Percentiles rank a stretch among this genome's conserved stretches.
These are phyloP conservation scores for Mortierella alpina DNA, from an alignment of 192 early-diverging fungal genomes.

Conservation along the genomic window DNA sequence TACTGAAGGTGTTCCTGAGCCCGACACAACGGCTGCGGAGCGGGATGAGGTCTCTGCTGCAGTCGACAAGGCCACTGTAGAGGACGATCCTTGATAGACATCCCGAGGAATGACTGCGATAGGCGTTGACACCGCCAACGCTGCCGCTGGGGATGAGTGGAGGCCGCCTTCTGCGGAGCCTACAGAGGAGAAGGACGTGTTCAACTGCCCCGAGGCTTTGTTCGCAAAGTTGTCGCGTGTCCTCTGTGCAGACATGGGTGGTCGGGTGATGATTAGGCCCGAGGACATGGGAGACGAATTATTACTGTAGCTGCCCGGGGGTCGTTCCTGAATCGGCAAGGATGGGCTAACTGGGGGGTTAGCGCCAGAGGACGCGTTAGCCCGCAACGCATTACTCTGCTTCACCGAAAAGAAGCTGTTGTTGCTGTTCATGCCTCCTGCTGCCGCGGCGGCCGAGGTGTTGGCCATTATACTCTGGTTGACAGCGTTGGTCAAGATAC, in stretches of 20 bases:
- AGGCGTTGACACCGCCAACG: neutral
- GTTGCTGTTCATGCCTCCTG: conserved; percentile 34
- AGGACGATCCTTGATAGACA: conserved; percentile 1
- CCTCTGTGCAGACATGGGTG: conserved; percentile 41
- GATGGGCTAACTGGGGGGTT: conserved; percentile 5
- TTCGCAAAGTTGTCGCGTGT: conserved; percentile 13
- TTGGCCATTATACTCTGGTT: conserved; percentile 18
- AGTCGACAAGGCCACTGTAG: conserved; percentile 3
- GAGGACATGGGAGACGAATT: conserved; percentile 18
- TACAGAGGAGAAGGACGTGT: conserved; percentile 37
- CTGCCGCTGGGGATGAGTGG: neutral
- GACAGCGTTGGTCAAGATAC: conserved; percentile 39
- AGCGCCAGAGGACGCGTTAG: neutral
- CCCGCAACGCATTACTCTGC: conserved; percentile 19
- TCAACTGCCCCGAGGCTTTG: conserved; percentile 3
- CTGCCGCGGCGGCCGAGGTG: neutral
- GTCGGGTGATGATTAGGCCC: conserved; percentile 21
- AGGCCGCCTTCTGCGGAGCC: conserved; percentile 9
- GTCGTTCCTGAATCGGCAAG: neutral
- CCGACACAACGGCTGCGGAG: conserved; percentile 8
- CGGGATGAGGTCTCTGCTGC: neutral
- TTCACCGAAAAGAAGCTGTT: conserved; percentile 41
- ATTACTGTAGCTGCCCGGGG: conserved; percentile 2
- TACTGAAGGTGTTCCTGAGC: neutral
- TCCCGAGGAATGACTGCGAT: no score